These are phyloP conservation scores for Vanderwaltozyma verrucispora DNA, from an alignment of 805 yeast species.

Conservation along the genomic window DNA sequence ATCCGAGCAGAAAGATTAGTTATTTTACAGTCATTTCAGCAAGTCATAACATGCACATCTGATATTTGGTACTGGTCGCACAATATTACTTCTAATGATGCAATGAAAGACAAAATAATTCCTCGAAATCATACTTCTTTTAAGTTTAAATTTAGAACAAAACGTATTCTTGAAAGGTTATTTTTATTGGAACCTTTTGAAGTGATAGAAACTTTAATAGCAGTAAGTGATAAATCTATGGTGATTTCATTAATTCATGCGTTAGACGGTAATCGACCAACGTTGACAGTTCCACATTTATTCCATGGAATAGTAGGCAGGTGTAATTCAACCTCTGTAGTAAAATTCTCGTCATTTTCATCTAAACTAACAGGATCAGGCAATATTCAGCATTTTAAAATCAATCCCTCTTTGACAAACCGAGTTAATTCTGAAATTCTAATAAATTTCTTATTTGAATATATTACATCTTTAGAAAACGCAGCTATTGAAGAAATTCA, in stretches of 20 bases:
- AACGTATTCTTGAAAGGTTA: slow-evolving; percentile 52
- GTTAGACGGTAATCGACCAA: slow-evolving; percentile 76
- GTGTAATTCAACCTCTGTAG: slow-evolving; percentile 13
- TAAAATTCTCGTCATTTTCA: slow-evolving; percentile 18
- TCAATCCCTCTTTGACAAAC: slow-evolving; percentile 37
- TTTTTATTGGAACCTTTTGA: slow-evolving; percentile 64
- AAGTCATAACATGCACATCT: slow-evolving; percentile 44
- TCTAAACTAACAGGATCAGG: background rate
- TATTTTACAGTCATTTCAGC: slow-evolving; percentile 53
- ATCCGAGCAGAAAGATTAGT: slow-evolving; percentile 37
- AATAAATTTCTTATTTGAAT: slow-evolving; percentile 46
- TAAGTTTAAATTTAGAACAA: slow-evolving; percentile 58
- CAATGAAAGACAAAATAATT: slow-evolving; percentile 10
- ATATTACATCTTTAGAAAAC: slow-evolving; percentile 55
- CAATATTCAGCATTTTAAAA: slow-evolving; percentile 9
- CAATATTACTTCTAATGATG: slow-evolving; percentile 4
- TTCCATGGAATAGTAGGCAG: slow-evolving; percentile 32
- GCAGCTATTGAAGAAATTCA: slow-evolving; percentile 79
- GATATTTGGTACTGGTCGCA: slow-evolving; percentile 58
- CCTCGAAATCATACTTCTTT: slow-evolving; percentile 36
- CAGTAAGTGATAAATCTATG: slow-evolving; percentile 19
- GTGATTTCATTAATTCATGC: slow-evolving; percentile 41
- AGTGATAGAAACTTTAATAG: slow-evolving; percentile 55
- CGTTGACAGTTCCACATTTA: slow-evolving; percentile 57
- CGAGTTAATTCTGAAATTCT: slow-evolving; percentile 37